These are phyloP conservation scores for Skeletonema potamos DNA, from an alignment of 108 stramenopile genomes.

Conservation along the genomic window DNA sequence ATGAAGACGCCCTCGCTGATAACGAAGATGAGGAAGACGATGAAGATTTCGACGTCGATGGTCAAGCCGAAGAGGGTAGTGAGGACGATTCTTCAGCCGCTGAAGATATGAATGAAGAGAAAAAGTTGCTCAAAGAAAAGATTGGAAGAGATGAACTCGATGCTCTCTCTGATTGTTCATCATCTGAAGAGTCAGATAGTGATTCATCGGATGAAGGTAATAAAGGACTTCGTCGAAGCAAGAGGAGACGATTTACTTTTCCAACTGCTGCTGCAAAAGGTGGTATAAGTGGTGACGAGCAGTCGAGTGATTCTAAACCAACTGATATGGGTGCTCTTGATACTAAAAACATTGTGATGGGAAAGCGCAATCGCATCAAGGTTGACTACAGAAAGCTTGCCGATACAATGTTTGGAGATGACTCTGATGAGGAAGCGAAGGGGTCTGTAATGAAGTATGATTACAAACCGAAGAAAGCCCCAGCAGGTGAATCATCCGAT, in stretches of 20 bases:
- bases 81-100: slow-evolving; percentile 41
- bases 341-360: slow-evolving; percentile 72
- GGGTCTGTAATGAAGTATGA: slow-evolving; percentile 9
- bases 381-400: slow-evolving; percentile 82
- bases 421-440: slow-evolving; percentile 55
- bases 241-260: not conserved
- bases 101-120: slow-evolving; percentile 43
- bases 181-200: slow-evolving; percentile 11
- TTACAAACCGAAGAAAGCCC: slow-evolving; percentile 17
- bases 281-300: not conserved
- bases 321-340: slow-evolving; percentile 59
- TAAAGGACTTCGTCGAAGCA: slow-evolving; percentile 10
- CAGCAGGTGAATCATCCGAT: not conserved
- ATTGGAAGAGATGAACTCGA: slow-evolving; percentile 74
- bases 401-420: slow-evolving; percentile 78
- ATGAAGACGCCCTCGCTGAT: slow-evolving; percentile 6
- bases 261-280: not conserved
- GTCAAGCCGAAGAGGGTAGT: slow-evolving; percentile 10
- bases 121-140: slow-evolving; percentile 44
- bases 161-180: slow-evolving; percentile 57
- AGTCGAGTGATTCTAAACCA: slow-evolving; percentile 4
- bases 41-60: slow-evolving; percentile 46
- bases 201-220: not conserved
- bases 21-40: slow-evolving; percentile 53
- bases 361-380: slow-evolving; percentile 68